Percentiles rank a stretch among this genome's conserved stretches.
phyloP scores from a whole-genome alignment of 2,329 filamentous ascomycete species.

The Paracoccidioides lutzii region DNA sequence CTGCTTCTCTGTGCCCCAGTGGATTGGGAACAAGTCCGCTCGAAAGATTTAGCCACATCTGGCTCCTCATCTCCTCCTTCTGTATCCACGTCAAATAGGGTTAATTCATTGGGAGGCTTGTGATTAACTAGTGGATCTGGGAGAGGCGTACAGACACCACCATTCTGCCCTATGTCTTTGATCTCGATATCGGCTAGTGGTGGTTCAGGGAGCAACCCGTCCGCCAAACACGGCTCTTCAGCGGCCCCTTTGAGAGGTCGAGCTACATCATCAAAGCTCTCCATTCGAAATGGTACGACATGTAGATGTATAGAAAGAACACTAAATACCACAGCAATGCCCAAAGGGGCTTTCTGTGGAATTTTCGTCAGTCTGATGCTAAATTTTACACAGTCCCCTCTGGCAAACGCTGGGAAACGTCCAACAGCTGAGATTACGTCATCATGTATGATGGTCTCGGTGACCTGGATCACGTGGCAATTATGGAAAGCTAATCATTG shows the following conservation, averaged over 20 bases:
- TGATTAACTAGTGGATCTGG: background rate
- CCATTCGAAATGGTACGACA: conserved; percentile 16
- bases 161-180: background rate
- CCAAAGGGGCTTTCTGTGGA: too few species aligned
- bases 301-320: background rate
- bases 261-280: conserved; percentile 28
- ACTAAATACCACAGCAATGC: background rate
- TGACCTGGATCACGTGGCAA: too few species aligned
- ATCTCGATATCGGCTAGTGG: background rate
- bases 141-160: background rate
- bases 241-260: conserved; percentile 16
- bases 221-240: conserved; percentile 14
- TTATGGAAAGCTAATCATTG: too few species aligned
- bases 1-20: conserved; percentile 27
- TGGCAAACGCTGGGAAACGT: too few species aligned
- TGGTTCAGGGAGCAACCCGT: conserved; percentile 11
- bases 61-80: conserved; percentile 35
- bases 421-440: too few species aligned
- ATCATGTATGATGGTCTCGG: too few species aligned
- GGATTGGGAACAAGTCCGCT: conserved; percentile 28
- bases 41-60: conserved; percentile 32
- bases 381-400: too few species aligned
- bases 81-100: conserved; percentile 20
- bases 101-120: conserved; percentile 10
- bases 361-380: too few species aligned